Percentiles rank a stretch among this genome's conserved stretches.
Conservation (phyloP, 2,329 filamentous ascomycete genomes). For the Monascus ruber region DNA sequence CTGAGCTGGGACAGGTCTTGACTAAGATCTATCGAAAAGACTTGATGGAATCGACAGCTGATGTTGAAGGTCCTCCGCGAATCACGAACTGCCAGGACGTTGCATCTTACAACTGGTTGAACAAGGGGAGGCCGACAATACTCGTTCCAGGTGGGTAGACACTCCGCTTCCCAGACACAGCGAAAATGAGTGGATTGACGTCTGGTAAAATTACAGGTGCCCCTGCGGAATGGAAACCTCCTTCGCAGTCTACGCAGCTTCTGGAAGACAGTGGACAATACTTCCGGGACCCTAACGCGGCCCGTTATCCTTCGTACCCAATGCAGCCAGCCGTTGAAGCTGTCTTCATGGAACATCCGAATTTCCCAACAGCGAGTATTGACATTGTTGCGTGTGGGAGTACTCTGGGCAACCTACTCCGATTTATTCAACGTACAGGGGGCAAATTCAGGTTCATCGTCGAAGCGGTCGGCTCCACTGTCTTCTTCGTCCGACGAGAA, state of each 20-base stretch:
- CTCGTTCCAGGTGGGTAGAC: constrained; percentile 31
- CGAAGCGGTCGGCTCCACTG: constrained; percentile 43
- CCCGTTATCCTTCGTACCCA: constrained; percentile 26
- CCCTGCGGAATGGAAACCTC: constrained; percentile 42
- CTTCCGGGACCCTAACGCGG: constrained; percentile 33
- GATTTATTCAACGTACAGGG: constrained; percentile 36
- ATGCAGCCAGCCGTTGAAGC: constrained; percentile 36
- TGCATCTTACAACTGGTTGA: constrained; percentile 44
- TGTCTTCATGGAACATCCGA: constrained; percentile 27
- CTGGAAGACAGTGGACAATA: constrained; percentile 34
- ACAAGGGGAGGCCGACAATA: constrained; percentile 25
- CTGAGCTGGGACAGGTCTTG: constrained; percentile 7
- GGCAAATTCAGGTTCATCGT: constrained; percentile 47
- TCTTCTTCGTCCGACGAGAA: constrained; percentile 54
- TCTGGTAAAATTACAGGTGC: constrained; percentile 25
- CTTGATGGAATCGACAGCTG: background rate
- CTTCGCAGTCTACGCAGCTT: constrained; percentile 21
- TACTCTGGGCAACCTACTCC: constrained; percentile 50
- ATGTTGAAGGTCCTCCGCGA: constrained; percentile 1
- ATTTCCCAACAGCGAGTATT: constrained; percentile 25
- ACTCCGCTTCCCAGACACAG: too few species aligned
- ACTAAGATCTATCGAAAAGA: constrained; percentile 6
- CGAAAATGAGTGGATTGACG: too few species aligned
- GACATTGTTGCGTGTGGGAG: constrained; percentile 52
- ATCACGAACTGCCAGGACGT: constrained; percentile 34